Evolutionary conservation across 768 basidiomycete species (phyloP), one percentile per base, ranked within the genome.

Genomic region (Tulasnella sp.): DNA sequence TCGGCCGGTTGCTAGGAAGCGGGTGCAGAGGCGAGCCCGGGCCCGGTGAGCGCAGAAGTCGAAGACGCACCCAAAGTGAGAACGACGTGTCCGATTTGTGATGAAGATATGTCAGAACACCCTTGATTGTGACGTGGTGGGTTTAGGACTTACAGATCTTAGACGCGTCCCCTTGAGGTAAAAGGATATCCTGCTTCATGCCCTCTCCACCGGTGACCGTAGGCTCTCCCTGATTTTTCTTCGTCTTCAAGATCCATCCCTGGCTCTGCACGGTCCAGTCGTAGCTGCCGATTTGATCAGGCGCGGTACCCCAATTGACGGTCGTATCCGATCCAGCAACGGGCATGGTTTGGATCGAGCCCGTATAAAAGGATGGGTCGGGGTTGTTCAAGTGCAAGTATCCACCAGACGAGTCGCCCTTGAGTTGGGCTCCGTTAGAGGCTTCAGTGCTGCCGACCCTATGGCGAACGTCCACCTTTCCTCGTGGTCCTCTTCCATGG

Each of bases 201-300:
- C n/a, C n/a, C n/a, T n/a, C n/a, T n/a, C n/a, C n/a, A n/a, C n/a
- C n/a, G n/a, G n/a, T n/a, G n/a, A n/a, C n/a, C n/a, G n/a, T n/a
- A n/a, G n/a, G n/a, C 42, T 21, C 52, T n/a, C 21, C 46, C 18
- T 36, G 40, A 21, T 48, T 48, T 56, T 58, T 58, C 52, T 39
- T 24, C n/a, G 52, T 19, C n/a, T 44, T 74, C 38, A 74, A 34
- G 5, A 38, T 7, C 42, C 75, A 76, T 10, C 75, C 42, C 38
- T 31, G 9, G 21, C 48, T 56, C 46, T 31, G 14, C 75, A n/a
- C n/a, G n/a, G n/a, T n/a, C n/a, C 75, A 76, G n/a, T 76, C 75
- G n/a, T 76, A 76, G 21, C 75, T 76, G 8, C 46, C 42, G 1
- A 76, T 4, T 36, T 76, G 42, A 76, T 42, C 27, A n/a, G 75